Conservation (phyloP, 352 stramenopile species). For the Globisporangium solare region DNA sequence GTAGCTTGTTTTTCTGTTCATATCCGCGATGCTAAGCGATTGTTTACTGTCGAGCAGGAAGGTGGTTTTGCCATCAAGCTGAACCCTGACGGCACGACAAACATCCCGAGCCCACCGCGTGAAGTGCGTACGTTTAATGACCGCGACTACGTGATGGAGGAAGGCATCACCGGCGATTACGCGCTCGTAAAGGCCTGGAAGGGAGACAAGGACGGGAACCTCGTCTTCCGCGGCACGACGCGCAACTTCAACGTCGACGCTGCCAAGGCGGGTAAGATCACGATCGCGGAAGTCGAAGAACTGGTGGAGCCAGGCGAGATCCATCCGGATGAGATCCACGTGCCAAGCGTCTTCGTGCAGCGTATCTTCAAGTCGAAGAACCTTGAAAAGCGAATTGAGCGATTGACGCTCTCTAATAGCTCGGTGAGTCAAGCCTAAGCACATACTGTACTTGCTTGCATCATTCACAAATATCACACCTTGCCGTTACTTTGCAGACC, state of each 20-base stretch:
- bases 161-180: slow-evolving; percentile 92
- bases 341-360: slow-evolving; percentile 95
- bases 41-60: slow-evolving; percentile 25
- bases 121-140: slow-evolving; percentile 77
- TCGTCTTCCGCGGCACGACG: slow-evolving; percentile 94
- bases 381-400: slow-evolving; percentile 94
- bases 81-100: slow-evolving; percentile 58
- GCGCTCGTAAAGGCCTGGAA: slow-evolving; percentile 96
- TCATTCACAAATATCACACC: background rate
- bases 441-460: background rate
- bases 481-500: slow-evolving; percentile 16
- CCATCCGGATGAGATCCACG: slow-evolving; percentile 92
- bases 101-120: slow-evolving; percentile 62
- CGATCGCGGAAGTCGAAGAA: slow-evolving; percentile 94
- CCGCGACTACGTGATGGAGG: slow-evolving; percentile 95
- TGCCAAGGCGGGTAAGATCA: slow-evolving; percentile 91
- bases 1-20: background rate
- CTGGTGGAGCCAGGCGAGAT: slow-evolving; percentile 93
- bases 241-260: slow-evolving; percentile 96
- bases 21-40: background rate
- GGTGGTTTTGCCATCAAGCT: slow-evolving; percentile 78
- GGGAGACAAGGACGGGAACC: slow-evolving; percentile 94
- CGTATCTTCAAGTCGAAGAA: slow-evolving; percentile 89
- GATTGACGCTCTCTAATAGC: slow-evolving; percentile 81
- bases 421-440: slow-evolving; percentile 17